phyloP scores from a whole-genome alignment of 2,329 filamentous ascomycete genomes.

The Chrysoporthe cubensis region DNA sequence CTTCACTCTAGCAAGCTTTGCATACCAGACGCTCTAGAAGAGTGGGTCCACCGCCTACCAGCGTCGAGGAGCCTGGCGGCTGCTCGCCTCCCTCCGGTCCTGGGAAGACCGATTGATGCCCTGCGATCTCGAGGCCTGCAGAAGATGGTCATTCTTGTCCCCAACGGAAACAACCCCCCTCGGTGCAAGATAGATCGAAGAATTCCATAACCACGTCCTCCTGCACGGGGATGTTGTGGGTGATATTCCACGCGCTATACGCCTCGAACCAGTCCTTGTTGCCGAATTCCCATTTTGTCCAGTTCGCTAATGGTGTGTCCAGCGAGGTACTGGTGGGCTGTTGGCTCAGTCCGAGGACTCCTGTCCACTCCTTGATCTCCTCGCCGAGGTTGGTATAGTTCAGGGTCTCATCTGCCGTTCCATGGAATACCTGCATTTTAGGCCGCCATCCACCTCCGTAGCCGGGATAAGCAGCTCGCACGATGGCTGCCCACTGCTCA shows the following conservation, averaged over 20 bases:
- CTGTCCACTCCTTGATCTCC: slow-evolving; percentile 58
- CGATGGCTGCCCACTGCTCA: slow-evolving; percentile 41
- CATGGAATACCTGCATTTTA: slow-evolving; percentile 62
- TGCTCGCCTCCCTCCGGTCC: too few species aligned
- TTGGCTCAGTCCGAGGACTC: slow-evolving; percentile 41
- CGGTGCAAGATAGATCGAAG: slow-evolving; percentile 42
- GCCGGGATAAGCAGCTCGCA: slow-evolving; percentile 50
- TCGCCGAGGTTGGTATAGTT: slow-evolving; percentile 58
- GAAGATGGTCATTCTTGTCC: slow-evolving; percentile 35
- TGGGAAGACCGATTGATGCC: neutral
- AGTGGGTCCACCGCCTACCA: too few species aligned
- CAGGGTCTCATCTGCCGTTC: slow-evolving; percentile 54
- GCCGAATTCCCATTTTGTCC: slow-evolving; percentile 45
- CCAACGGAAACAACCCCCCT: slow-evolving; percentile 42
- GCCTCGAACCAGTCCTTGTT: slow-evolving; percentile 43
- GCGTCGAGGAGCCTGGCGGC: too few species aligned
- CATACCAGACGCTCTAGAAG: too few species aligned
- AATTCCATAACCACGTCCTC: slow-evolving; percentile 42
- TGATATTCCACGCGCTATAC: slow-evolving; percentile 43
- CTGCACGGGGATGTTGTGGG: slow-evolving; percentile 46
- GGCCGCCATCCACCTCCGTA: slow-evolving; percentile 54
- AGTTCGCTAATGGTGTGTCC: slow-evolving; percentile 41
- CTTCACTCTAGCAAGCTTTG: too few species aligned
- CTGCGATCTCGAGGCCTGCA: neutral
- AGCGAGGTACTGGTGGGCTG: slow-evolving; percentile 35